Conservation (phyloP, 805 yeast genomes). For the Candida patagonica region DNA sequence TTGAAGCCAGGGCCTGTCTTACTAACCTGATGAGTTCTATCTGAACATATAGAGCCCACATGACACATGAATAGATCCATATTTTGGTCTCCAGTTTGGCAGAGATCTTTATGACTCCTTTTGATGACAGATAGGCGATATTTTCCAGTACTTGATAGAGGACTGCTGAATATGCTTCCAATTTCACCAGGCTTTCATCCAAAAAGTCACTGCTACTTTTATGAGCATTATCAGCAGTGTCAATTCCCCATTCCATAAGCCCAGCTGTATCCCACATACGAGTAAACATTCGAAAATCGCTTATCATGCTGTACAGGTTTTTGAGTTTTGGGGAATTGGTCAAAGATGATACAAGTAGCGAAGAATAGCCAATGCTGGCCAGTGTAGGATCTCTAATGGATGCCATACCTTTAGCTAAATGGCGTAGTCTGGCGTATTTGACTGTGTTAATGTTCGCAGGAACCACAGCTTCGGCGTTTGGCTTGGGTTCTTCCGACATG, state of each 20-base stretch:
- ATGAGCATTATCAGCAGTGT: slow-evolving; percentile 16
- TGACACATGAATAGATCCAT: slow-evolving; percentile 29
- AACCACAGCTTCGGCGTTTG: background rate
- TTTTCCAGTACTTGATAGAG: slow-evolving; percentile 34
- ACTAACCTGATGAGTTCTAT: slow-evolving; percentile 26
- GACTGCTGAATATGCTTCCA: slow-evolving; percentile 29
- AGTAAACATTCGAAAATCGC: slow-evolving; percentile 30
- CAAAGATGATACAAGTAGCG: slow-evolving; percentile 7
- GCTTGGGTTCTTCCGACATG: background rate
- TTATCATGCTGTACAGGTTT: slow-evolving; percentile 20
- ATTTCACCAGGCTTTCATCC: slow-evolving; percentile 23
- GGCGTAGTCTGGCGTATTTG: background rate
- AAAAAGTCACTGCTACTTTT: slow-evolving; percentile 16
- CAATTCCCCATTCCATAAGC: slow-evolving; percentile 29
- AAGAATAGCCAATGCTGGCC: slow-evolving; percentile 12
- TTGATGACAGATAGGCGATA: slow-evolving; percentile 30
- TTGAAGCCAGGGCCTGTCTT: slow-evolving; percentile 1
- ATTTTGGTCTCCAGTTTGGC: slow-evolving; percentile 22
- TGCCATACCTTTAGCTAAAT: slow-evolving; percentile 3
- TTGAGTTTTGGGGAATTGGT: slow-evolving; percentile 8
- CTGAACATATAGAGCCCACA: slow-evolving; percentile 33
- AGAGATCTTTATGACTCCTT: slow-evolving; percentile 26
- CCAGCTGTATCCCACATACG: slow-evolving; percentile 31
- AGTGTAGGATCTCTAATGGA: slow-evolving; percentile 9
- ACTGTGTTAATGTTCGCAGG: background rate